Evolutionary conservation across 345 rosid genomes (phyloP).

Genomic region (Citrus inodora): DNA sequence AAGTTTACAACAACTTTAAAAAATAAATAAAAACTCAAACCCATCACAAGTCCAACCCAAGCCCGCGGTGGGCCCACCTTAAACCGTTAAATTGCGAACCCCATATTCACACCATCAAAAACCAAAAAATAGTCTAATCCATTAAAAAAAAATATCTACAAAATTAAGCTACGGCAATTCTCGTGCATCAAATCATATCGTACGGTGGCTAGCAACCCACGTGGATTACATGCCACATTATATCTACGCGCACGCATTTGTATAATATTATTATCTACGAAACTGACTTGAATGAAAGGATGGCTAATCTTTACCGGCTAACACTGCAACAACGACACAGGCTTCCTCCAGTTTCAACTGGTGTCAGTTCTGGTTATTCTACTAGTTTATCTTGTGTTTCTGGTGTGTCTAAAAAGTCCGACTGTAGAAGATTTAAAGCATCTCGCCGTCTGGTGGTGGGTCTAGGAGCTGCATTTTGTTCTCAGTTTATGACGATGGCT

Average conservation of each 20-base stretch:
- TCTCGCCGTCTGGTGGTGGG: slow-evolving; percentile 62
- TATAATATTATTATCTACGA: not conserved
- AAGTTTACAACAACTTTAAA: too few relatives aligned
- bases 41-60: too few relatives aligned
- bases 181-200: not conserved
- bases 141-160: too few relatives aligned
- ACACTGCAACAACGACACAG: slow-evolving; percentile 18
- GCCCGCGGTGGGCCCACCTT: too few relatives aligned
- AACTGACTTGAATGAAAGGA: slow-evolving; percentile 17
- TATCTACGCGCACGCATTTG: not conserved
- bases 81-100: too few relatives aligned
- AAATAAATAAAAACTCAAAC: too few relatives aligned
- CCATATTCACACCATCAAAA: not conserved
- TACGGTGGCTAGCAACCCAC: slow-evolving; percentile 8
- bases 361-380: slow-evolving; percentile 5
- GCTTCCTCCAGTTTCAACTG: slow-evolving; percentile 19
- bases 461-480: slow-evolving; percentile 59
- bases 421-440: slow-evolving; percentile 21
- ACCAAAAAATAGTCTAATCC: not conserved
- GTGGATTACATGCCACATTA: not conserved
- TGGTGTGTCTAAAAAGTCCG: slow-evolving; percentile 17
- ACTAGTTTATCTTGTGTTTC: slow-evolving; percentile 21
- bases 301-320: slow-evolving; percentile 33
- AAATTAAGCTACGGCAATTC: not conserved
- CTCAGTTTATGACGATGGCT: slow-evolving; percentile 47